Base-by-base conservation (phyloP, 2,329 filamentous ascomycete genomes). In the Hymenoscyphus repandus region DNA sequence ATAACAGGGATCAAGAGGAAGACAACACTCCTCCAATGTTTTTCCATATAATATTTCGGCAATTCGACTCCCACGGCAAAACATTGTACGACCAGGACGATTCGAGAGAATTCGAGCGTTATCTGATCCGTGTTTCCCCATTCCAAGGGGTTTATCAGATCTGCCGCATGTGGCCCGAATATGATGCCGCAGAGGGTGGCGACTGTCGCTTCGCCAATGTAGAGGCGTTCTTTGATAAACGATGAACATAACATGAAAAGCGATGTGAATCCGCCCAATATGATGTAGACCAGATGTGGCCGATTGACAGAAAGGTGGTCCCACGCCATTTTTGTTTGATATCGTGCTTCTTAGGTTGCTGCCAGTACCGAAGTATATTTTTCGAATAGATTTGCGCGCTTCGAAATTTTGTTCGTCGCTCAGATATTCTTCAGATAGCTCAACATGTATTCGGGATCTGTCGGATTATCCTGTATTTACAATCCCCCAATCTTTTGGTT, bases 181-280 rank as follows among this genome's bases (percentile, higher is more conserved):
- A 93, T 90, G 68, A 95, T 85, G 58, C 90, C 90, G 65, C 87
- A 90, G 44, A 95, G 71, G 2, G 90, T 95, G 45, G 90, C 90
- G 40, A 99, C 89, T 1, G 93, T 97, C 45, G 93, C 93, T 78
- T 99, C 93, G 67, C 93, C 93, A 69, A 99, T 99, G 74, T 99
- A 99, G 66, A 97, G 80, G 69, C 88, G 88, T 77, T 99, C 93
- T 76, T 99, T 99, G 74, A 99, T 95, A 66, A 97, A 84, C 49
- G 95, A 90, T 53, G 93, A 99, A 70, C 90, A 96, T 53, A 99
- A 77, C 93, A 99, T 99, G 74, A 99, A 99, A 63, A 99, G 76
- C 54, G 87, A 90, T 61, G 93, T 99, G 74, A 99, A 99, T 69
- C 92, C 93, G 64, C 93, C 93, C 50, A 99, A 77, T 72, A 99